A percentile compares a stretch with the other conserved stretches of the same genome.
phyloP scores from a whole-genome alignment of 2,329 filamentous ascomycete species.

The Ceratocystis papillata region DNA sequence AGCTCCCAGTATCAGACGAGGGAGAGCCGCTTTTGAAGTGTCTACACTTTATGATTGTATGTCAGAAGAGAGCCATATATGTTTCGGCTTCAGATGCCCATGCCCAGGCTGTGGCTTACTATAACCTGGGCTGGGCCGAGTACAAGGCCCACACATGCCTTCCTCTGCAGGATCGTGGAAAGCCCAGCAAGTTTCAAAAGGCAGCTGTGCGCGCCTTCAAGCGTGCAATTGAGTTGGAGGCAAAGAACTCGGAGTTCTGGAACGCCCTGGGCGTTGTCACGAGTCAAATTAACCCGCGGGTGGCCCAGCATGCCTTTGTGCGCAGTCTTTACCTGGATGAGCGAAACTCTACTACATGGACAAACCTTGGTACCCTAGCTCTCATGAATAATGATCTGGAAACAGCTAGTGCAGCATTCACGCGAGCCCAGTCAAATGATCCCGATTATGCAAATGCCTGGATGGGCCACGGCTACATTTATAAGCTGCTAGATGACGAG shows the following conservation, averaged over 20 bases:
- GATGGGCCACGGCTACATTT: conserved; percentile 84
- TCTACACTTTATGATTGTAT: conserved; percentile 64
- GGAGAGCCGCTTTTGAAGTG: conserved; percentile 46
- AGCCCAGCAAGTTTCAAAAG: conserved; percentile 58
- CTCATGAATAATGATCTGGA: conserved; percentile 71
- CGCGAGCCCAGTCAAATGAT: conserved; percentile 82
- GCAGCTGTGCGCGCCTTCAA: conserved; percentile 87
- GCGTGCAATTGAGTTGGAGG: conserved; percentile 85
- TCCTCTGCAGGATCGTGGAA: conserved; percentile 41
- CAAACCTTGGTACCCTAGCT: conserved; percentile 79
- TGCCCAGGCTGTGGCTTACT: conserved; percentile 91
- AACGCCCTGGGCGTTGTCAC: conserved; percentile 89
- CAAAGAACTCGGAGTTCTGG: conserved; percentile 93
- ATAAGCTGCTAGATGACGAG: conserved; percentile 60
- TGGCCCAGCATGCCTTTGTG: conserved; percentile 88
- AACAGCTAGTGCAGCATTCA: conserved; percentile 84
- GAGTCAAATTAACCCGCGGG: conserved; percentile 69
- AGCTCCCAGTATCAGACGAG: conserved; percentile 26
- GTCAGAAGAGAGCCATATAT: conserved; percentile 76
- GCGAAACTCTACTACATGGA: conserved; percentile 73
- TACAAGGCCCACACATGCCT: conserved; percentile 65
- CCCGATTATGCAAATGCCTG: conserved; percentile 89
- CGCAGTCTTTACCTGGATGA: conserved; percentile 90
- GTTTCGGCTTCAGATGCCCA: conserved; percentile 63
- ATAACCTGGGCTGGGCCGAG: conserved; percentile 93